These are phyloP conservation scores for Orbilia ellipsospora DNA, from an alignment of 2,329 filamentous ascomycete genomes.

Conservation along the genomic window DNA sequence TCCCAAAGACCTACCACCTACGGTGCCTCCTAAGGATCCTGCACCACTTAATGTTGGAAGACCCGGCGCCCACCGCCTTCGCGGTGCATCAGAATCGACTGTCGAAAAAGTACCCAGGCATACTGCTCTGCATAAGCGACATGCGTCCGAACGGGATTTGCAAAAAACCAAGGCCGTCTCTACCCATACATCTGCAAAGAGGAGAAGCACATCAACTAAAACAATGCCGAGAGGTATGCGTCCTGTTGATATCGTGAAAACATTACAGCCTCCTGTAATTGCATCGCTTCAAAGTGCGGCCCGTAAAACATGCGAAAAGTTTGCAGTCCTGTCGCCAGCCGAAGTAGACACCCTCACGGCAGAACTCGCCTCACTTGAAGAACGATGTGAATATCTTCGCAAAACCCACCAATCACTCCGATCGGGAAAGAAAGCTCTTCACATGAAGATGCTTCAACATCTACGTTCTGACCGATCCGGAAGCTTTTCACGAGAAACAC, in stretches of 20 bases:
- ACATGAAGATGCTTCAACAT: constrained; percentile 80
- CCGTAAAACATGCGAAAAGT: constrained; percentile 71
- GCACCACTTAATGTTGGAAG: constrained; percentile 33
- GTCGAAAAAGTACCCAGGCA: constrained; percentile 18
- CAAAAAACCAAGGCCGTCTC: constrained; percentile 39
- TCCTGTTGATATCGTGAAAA: constrained; percentile 67
- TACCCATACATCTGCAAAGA: constrained; percentile 42
- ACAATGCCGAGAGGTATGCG: constrained; percentile 71
- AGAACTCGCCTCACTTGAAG: constrained; percentile 80
- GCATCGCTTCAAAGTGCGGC: constrained; percentile 70
- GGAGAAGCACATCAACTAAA: constrained; percentile 61
- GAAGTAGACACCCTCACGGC: constrained; percentile 73
- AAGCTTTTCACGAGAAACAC: constrained; percentile 77
- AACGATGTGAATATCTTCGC: constrained; percentile 81
- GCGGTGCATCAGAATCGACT: constrained; percentile 40
- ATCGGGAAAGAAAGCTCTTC: constrained; percentile 79
- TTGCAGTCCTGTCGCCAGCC: constrained; percentile 72
- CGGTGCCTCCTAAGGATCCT: constrained; percentile 47
- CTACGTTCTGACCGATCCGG: constrained; percentile 76
- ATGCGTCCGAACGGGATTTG: constrained; percentile 43
- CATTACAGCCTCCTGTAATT: constrained; percentile 67
- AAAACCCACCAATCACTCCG: constrained; percentile 80
- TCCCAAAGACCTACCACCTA: constrained; percentile 35
- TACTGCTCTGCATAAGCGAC: constrained; percentile 28
- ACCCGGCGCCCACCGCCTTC: constrained; percentile 13